Base-by-base conservation (phyloP, 2,329 filamentous ascomycete genomes). In the Didymella segeticola region DNA sequence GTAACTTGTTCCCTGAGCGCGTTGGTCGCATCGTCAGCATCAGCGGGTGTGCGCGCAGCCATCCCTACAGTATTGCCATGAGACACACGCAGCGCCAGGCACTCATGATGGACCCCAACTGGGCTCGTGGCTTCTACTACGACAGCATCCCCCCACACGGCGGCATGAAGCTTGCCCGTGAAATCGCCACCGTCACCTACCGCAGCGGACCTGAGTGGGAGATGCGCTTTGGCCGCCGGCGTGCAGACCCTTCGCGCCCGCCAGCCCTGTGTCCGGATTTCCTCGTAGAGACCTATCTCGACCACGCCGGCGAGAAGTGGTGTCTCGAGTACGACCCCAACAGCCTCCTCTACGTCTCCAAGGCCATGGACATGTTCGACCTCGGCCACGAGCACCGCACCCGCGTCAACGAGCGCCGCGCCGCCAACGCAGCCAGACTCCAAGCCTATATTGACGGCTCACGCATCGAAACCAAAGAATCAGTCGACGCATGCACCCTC, bases 31-130 rank as follows among this genome's bases (percentile, higher is more conserved):
- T 99, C 58, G 90, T 92, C 30, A 93, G 88, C 67, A 95, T 98
- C 69, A 96, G 90, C 69, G 95, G 93, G 11, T 99, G 95, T 74
- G 95, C 93, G 0, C 83, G 95, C 60, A 96, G 90, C 64, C 95
- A 99, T 73, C 95, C 95, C 0, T 99, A 99, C 79, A 96, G 93
- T 75, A 96, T 99, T 72, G 95, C 95, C 27, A 97, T 99, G 93
- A 87, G 95, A 47, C 95, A 99, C 77, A 96, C 93, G 0, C 95
- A 99, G 77, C 87, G 95, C 23, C 95, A 98, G 78, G 95, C 97
- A 1, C 83, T 99, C 41, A 98, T 99, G 93, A 97, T 97, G 89
- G 95, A 99, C 68, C 92, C 93, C 2, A 92, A 96, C 69, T 99
- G 95, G 95, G 90, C 91, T 63, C 86, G 95, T 29, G 95, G 95